Evolutionary conservation across 345 rosid species (phyloP).

Genomic region (Draba incana): DNA sequence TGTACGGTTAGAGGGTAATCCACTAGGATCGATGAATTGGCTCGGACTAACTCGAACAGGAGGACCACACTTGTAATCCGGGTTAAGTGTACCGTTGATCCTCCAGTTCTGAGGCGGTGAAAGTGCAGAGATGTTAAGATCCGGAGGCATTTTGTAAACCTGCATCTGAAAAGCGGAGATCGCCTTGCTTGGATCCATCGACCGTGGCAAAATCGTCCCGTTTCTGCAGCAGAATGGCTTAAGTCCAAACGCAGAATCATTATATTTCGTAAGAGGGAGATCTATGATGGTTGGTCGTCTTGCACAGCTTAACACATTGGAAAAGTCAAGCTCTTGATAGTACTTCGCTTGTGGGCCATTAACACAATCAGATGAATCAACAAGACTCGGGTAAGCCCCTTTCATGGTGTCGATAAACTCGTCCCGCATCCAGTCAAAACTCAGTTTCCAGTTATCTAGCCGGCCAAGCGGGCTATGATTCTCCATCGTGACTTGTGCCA

Average conservation of each 20-base stretch:
- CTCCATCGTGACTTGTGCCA: conserved; percentile 74
- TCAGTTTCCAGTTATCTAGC: conserved; percentile 88
- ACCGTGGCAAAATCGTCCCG: conserved; percentile 79
- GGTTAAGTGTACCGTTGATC: conserved; percentile 75
- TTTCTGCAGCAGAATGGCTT: conserved; percentile 81
- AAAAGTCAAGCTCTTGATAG: conserved; percentile 64
- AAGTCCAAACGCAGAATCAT: conserved; percentile 66
- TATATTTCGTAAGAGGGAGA: conserved; percentile 78
- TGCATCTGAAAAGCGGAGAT: conserved; percentile 79
- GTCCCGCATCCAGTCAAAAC: conserved; percentile 90
- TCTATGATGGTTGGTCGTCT: conserved; percentile 87
- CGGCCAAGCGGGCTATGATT: conserved; percentile 86
- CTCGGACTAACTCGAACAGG: conserved; percentile 86
- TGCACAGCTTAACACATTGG: conserved; percentile 79
- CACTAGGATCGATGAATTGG: conserved; percentile 69
- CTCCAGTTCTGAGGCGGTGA: conserved; percentile 86
- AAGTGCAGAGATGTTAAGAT: conserved; percentile 68
- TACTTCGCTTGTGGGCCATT: conserved; percentile 69
- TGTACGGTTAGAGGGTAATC: conserved; percentile 68
- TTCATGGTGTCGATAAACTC: conserved; percentile 80
- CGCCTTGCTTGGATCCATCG: conserved; percentile 85
- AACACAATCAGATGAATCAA: conserved; percentile 76
- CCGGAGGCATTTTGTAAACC: conserved; percentile 93
- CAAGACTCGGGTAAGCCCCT: conserved; percentile 84
- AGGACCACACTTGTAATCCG: conserved; percentile 75